Base-by-base conservation (phyloP, 768 basidiomycete species). In the Russula foetens region DNA sequence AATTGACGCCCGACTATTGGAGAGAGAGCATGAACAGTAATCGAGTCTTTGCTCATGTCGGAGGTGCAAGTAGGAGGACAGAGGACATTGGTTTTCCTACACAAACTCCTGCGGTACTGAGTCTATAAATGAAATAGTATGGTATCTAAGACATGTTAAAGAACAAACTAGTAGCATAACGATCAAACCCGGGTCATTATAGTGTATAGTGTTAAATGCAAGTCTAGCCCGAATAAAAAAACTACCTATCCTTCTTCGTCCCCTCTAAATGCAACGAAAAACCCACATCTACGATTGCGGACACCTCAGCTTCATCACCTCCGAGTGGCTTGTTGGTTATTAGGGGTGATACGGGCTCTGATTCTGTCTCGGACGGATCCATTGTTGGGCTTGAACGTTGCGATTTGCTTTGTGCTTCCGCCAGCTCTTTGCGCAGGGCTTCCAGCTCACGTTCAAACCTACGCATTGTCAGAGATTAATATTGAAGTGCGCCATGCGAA, bases 401-500 rank as follows among this genome's bases (percentile, higher is more conserved):
- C 28, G 65, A 66, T 24, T 54, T 56, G 17, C 38, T 38, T 26
- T 66, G 77, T 15, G 76, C 77, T 66, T 92, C 88, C 3, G 91
- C 92, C 31, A 96, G 79, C 68, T 97, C 94, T 73, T 92, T 94
- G 51, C 94, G 85, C 41, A 97, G 73, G 7, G 88, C 86, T 69
- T 96, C 94, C 26, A 97, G 76, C 72, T 97, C 94, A 28, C 90
- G 84, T 72, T 97, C 94, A 67, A 97, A 97, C 71, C 93, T 95
- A 66, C 7, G 23, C 35, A 11, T 7, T n/a, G 26, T 61, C 0
- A 50, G 28, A 54, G 41, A 47, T 56, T 35, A 19, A 19, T 2
- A 35, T 35, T n/a, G n/a, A n/a, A n/a, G n/a, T n/a, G n/a, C n/a
- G 14, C 9, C 35, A 12, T 35, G 35, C 2, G 4, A 14, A 39